Percentiles rank a stretch among this genome's conserved stretches.
Evolutionary conservation across 23 red algal genomes (phyloP).

Genomic region (Pyropia haitanensis): DNA sequence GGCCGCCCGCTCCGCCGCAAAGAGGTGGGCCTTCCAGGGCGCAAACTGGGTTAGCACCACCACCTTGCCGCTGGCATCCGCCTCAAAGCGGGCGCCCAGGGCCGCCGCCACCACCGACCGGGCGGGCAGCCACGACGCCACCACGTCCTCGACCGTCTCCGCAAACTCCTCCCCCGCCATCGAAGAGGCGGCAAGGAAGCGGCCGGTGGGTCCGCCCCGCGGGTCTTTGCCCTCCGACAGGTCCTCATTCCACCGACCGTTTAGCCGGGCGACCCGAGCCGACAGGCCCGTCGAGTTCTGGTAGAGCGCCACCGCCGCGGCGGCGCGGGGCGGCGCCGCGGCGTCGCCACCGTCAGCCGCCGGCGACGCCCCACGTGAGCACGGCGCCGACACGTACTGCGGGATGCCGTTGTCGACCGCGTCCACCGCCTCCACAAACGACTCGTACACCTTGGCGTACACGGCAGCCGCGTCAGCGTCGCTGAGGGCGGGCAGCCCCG

Average conservation of each 20-base stretch:
- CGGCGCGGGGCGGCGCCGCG: conserved; percentile 29
- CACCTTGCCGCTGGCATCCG: conserved; percentile 41
- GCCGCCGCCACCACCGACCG: conserved; percentile 49
- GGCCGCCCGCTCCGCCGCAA: conserved; percentile 1
- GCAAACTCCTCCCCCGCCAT: conserved; percentile 86
- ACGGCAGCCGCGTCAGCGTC: conserved; percentile 32
- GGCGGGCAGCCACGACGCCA: conserved; percentile 78
- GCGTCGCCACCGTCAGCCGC: conserved; percentile 4
- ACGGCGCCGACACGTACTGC: conserved; percentile 9
- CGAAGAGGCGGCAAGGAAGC: conserved; percentile 52
- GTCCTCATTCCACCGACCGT: conserved; percentile 76
- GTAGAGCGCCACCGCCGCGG: conserved; percentile 46
- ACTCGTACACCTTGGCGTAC: conserved; percentile 71
- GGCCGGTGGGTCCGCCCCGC: conserved; percentile 4
- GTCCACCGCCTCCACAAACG: conserved; percentile 91
- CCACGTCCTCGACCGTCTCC: conserved; percentile 31
- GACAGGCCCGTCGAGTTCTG: conserved; percentile 52
- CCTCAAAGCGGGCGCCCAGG: conserved; percentile 18
- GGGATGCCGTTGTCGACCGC: conserved; percentile 90
- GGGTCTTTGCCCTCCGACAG: conserved; percentile 24
- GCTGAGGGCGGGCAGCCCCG: background rate
- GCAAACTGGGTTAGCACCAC: conserved; percentile 64
- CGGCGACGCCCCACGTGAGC: no score
- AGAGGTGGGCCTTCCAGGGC: conserved; percentile 97
- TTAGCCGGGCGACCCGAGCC: conserved; percentile 65